These are phyloP conservation scores for Lepiota brunneoincarnata DNA, from an alignment of 768 basidiomycete species.

Conservation along the genomic window DNA sequence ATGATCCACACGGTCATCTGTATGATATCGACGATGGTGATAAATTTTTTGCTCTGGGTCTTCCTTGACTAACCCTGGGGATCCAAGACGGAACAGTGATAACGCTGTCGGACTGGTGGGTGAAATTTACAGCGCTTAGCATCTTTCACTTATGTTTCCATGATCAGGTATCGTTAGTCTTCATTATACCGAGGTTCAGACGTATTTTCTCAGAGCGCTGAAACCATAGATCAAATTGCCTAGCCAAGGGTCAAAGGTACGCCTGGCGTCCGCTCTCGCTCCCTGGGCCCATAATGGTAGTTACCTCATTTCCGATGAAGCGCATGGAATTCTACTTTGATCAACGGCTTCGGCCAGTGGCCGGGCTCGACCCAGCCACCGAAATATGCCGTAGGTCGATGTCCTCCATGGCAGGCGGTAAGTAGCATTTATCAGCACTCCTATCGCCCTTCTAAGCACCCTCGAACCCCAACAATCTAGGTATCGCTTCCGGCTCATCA, in stretches of 20 bases:
- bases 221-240: neutral
- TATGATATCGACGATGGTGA: slow-evolving; percentile 46
- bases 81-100: slow-evolving; percentile 30
- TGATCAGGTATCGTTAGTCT: slow-evolving; percentile 14
- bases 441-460: slow-evolving; percentile 27
- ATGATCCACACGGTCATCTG: slow-evolving; percentile 27
- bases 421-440: slow-evolving; percentile 32
- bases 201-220: neutral
- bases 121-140: neutral
- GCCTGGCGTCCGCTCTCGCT: no score
- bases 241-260: neutral
- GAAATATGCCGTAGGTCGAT: neutral
- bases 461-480: slow-evolving; percentile 33
- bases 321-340: slow-evolving; percentile 8
- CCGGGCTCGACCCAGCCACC: neutral
- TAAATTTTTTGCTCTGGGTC: slow-evolving; percentile 25
- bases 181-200: neutral
- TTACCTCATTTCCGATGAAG: slow-evolving; percentile 27
- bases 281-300: slow-evolving; percentile 45
- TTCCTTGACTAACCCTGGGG: slow-evolving; percentile 18
- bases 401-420: slow-evolving; percentile 8
- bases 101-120: slow-evolving; percentile 16
- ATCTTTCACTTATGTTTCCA: neutral
- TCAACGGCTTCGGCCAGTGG: slow-evolving; percentile 12
- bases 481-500: slow-evolving; percentile 44